A percentile compares a stretch with the other conserved stretches of the same genome.
These are phyloP conservation scores for Alternaria angustiovoidea DNA, from an alignment of 2,329 filamentous ascomycete genomes.

Conservation along the genomic window DNA sequence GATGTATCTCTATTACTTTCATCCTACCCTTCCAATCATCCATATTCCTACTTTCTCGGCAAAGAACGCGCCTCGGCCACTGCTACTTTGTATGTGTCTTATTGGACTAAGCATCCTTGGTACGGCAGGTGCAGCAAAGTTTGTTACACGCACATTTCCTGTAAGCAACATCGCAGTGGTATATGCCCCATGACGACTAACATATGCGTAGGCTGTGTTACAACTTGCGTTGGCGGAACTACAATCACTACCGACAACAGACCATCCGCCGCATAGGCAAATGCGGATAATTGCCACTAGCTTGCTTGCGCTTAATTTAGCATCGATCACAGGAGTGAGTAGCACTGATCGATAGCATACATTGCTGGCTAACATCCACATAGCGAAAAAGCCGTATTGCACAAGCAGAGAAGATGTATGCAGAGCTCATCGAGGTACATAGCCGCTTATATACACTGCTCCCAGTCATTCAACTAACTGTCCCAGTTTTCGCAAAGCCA, in stretches of 20 bases:
- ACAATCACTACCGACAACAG: constrained; percentile 52
- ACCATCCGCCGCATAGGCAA: constrained; percentile 52
- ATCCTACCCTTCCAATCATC: constrained; percentile 62
- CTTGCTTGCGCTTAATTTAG: constrained; percentile 59
- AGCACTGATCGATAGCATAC: too few relatives aligned
- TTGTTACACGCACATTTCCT: constrained; percentile 58
- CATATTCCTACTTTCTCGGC: constrained; percentile 63
- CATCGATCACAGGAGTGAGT: constrained; percentile 58
- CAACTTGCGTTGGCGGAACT: constrained; percentile 56
- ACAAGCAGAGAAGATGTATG: constrained; percentile 61
- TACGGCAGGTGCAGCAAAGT: constrained; percentile 60
- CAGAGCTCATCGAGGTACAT: constrained; percentile 57
- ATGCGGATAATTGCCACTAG: constrained; percentile 59
- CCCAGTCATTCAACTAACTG: constrained; percentile 17
- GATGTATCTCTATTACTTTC: constrained; percentile 63
- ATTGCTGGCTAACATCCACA: constrained; percentile 13
- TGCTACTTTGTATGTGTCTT: constrained; percentile 62
- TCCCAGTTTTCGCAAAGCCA: constrained; percentile 57
- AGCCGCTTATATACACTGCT: background rate
- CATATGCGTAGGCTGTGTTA: constrained; percentile 35
- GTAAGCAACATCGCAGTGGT: constrained; percentile 27
- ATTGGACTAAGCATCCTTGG: constrained; percentile 62
- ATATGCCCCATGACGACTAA: background rate
- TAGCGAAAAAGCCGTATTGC: constrained; percentile 54
- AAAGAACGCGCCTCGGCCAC: constrained; percentile 55